Evolutionary conservation across 2,329 filamentous ascomycete genomes (phyloP).

Genomic region (Colletotrichum lentis): DNA sequence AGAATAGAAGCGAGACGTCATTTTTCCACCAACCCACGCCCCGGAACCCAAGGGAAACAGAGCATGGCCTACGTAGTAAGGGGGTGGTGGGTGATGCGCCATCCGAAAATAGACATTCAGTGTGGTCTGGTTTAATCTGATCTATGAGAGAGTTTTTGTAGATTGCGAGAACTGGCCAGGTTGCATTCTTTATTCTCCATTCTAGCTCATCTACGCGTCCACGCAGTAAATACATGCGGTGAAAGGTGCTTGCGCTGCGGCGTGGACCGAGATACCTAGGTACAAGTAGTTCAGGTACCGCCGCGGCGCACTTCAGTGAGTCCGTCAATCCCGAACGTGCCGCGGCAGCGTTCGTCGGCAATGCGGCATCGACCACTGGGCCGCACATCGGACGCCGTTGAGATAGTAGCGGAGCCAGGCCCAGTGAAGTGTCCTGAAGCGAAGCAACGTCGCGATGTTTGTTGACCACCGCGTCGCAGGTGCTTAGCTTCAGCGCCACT

Average conservation of each 20-base stretch:
- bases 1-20: slow-evolving; percentile 17
- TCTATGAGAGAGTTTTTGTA: not conserved
- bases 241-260: not conserved
- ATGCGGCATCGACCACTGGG: slow-evolving; percentile 16
- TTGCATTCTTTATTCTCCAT: too few relatives aligned
- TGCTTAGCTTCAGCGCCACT: not conserved
- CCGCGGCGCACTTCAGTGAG: slow-evolving; percentile 17
- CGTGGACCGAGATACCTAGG: not conserved
- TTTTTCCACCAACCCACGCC: not conserved
- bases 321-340: slow-evolving; percentile 19
- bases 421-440: not conserved
- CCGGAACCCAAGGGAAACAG: slow-evolving; percentile 1
- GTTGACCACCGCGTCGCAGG: not conserved
- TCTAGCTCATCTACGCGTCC: too few relatives aligned
- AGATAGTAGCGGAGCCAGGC: not conserved
- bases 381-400: slow-evolving; percentile 9
- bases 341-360: slow-evolving; percentile 1
- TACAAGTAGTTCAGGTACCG: slow-evolving; percentile 19
- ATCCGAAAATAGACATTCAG: not conserved
- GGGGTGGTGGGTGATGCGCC: not conserved
- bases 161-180: not conserved
- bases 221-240: not conserved
- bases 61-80: not conserved
- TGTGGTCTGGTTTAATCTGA: too few relatives aligned
- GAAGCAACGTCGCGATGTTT: not conserved